phyloP scores from a whole-genome alignment of 2,329 filamentous ascomycete species.

The Paecilomyces niveus region DNA sequence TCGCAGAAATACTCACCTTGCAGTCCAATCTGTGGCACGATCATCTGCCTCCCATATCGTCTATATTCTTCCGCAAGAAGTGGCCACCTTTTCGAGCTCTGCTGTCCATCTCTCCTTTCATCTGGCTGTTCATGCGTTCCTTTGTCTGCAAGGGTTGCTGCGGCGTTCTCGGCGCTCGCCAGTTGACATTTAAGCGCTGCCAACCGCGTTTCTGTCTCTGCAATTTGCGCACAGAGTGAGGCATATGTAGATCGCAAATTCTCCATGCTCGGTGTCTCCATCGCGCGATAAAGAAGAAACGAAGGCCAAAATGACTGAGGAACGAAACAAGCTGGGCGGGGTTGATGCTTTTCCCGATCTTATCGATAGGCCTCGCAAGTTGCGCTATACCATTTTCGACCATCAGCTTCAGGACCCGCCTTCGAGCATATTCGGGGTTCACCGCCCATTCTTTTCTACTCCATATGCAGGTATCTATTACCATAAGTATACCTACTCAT shows the following conservation, averaged over 20 bases:
- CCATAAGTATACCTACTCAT: neutral
- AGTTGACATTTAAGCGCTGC: constrained; percentile 29
- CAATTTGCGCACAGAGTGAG: constrained; percentile 29
- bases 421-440: neutral
- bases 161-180: constrained; percentile 20
- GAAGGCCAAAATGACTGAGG: neutral
- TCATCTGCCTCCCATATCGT: constrained; percentile 84
- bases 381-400: neutral
- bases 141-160: constrained; percentile 8
- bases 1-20: constrained; percentile 47
- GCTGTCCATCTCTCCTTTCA: neutral
- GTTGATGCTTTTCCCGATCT: neutral
- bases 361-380: neutral
- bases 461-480: neutral
- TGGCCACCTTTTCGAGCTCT: constrained; percentile 51
- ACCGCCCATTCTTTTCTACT: neutral
- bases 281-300: neutral
- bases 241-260: constrained; percentile 20
- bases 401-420: neutral
- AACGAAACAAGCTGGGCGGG: neutral
- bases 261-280: constrained; percentile 9
- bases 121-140: neutral
- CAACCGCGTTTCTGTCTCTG: constrained; percentile 29
- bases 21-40: constrained; percentile 74
- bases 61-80: constrained; percentile 67